A percentile compares a stretch with the other conserved stretches of the same genome.
phyloP scores from a whole-genome alignment of 441 rosid species.

The Brassica balearica region DNA sequence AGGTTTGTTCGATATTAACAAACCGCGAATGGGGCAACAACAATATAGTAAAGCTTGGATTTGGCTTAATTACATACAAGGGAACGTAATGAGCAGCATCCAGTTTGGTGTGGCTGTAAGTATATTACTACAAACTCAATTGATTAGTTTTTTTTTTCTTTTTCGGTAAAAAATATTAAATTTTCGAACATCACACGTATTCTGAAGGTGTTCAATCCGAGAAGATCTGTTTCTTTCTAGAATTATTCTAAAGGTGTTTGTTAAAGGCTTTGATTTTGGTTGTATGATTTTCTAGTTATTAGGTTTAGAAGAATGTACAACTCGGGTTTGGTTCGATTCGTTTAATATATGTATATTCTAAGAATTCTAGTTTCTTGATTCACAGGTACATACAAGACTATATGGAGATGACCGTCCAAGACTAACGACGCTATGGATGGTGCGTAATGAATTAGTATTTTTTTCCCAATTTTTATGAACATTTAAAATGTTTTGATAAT shows the following conservation, averaged over 20 bases:
- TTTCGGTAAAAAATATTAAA: neutral
- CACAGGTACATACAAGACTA: conserved; percentile 31
- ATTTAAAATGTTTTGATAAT: neutral
- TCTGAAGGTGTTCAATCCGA: neutral
- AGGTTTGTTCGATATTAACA: conserved; percentile 28
- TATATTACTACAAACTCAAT: conserved; percentile 9
- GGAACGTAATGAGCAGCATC: conserved; percentile 21
- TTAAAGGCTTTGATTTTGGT: neutral
- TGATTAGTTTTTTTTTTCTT: neutral
- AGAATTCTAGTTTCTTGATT: neutral
- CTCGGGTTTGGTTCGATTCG: neutral
- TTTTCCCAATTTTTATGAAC: neutral
- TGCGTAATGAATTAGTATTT: conserved; percentile 14
- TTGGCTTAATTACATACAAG: conserved; percentile 33
- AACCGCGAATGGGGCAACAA: conserved; percentile 8
- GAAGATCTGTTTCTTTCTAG: neutral
- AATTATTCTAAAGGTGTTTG: neutral
- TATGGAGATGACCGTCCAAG: conserved; percentile 37
- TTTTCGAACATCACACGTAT: neutral
- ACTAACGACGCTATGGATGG: conserved; percentile 39
- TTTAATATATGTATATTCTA: neutral
- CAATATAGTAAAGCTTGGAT: conserved; percentile 40
- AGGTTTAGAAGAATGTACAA: neutral
- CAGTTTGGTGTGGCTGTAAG: conserved; percentile 44
- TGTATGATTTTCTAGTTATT: neutral